phyloP scores from a whole-genome alignment of 768 basidiomycete genomes.

The Phaffia tasmanica region DNA sequence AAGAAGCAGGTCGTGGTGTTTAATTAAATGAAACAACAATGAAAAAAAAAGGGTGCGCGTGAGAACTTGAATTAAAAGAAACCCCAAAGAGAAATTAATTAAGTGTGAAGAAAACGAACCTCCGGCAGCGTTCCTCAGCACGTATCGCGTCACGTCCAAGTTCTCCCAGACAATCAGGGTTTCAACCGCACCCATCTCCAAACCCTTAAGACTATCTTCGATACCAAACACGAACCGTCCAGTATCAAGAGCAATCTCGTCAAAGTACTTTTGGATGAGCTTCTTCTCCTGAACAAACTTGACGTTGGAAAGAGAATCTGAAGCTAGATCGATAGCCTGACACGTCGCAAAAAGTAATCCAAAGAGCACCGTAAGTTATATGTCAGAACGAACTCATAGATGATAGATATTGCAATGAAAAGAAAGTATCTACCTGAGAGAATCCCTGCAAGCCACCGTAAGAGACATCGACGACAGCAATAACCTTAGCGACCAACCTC shows the following conservation, averaged over 20 bases:
- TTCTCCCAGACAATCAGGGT: conserved; percentile 99
- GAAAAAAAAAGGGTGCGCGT: background rate
- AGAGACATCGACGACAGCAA: conserved; percentile 96
- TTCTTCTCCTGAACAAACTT: conserved; percentile 99
- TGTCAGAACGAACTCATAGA: background rate
- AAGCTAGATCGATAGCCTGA: conserved; percentile 86
- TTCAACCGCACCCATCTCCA: conserved; percentile 93
- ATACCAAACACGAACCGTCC: conserved; percentile 96
- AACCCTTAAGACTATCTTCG: conserved; percentile 87
- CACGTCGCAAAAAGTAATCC: conserved; percentile 32
- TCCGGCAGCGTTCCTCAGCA: conserved; percentile 81
- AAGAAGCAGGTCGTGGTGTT: background rate
- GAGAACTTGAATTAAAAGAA: background rate
- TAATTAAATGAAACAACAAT: background rate
- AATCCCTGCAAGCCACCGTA: conserved; percentile 99
- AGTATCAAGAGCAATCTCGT: conserved; percentile 96
- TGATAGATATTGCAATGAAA: background rate
- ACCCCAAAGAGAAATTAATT: background rate
- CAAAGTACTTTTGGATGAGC: conserved; percentile 95
- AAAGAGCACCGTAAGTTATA: background rate
- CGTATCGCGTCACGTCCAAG: conserved; percentile 76
- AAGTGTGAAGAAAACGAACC: conserved; percentile 47
- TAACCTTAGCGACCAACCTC: conserved; percentile 75
- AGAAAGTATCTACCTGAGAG: conserved; percentile 64
- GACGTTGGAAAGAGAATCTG: conserved; percentile 92